phyloP scores from a whole-genome alignment of 2,329 filamentous ascomycete genomes.

The Septoria linicola region DNA sequence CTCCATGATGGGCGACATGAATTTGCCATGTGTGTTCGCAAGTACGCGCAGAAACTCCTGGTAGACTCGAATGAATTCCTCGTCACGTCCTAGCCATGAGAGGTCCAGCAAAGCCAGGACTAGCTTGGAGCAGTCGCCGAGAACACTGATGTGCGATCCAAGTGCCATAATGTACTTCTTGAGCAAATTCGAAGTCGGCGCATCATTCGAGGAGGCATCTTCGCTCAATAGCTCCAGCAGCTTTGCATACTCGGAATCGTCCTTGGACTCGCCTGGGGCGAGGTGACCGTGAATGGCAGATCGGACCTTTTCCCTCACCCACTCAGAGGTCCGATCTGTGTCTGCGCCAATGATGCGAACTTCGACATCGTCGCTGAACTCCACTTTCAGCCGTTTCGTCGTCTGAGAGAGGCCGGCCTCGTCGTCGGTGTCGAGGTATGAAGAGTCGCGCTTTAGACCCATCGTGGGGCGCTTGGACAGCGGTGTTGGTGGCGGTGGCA shows the following conservation, averaged over 20 bases:
- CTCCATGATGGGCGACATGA: conserved; percentile 69
- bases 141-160: conserved; percentile 54
- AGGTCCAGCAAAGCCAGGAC: conserved; percentile 59
- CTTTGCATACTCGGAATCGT: conserved; percentile 58
- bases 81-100: conserved; percentile 62
- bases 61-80: conserved; percentile 58
- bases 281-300: conserved; percentile 45
- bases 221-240: conserved; percentile 40
- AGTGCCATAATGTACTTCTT: conserved; percentile 61
- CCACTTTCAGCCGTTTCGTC: conserved; percentile 49
- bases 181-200: conserved; percentile 53
- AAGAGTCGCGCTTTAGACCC: conserved; percentile 40
- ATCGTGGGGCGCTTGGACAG: conserved; percentile 35
- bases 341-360: conserved; percentile 47
- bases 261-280: conserved; percentile 45
- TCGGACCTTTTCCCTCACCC: conserved; percentile 62
- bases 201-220: conserved; percentile 39
- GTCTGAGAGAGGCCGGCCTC: conserved; percentile 38
- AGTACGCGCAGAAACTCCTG: conserved; percentile 61
- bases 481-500: conserved; percentile 37
- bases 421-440: conserved; percentile 40
- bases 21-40: conserved; percentile 78
- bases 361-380: conserved; percentile 51
- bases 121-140: conserved; percentile 58
- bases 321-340: conserved; percentile 54